Evolutionary conservation across 306 rosid species (phyloP).

Genomic region (Prunus mongolica): DNA sequence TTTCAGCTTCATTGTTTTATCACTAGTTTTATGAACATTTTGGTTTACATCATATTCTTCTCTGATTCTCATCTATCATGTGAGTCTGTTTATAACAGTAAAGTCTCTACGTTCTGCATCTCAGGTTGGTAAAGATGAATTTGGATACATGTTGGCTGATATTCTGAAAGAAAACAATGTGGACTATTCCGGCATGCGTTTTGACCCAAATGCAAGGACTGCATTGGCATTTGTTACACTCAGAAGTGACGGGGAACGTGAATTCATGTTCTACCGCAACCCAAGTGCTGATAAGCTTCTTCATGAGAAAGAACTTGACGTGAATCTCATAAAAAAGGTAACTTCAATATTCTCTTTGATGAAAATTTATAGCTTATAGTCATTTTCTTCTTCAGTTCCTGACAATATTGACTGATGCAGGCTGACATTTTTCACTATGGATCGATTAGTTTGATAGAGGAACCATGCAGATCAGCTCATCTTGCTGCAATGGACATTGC

Average conservation of each 20-base stretch:
- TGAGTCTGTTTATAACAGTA: not conserved
- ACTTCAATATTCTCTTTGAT: not conserved
- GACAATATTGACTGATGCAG: conserved; percentile 41
- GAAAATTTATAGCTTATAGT: not conserved
- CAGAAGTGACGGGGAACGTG: conserved; percentile 72
- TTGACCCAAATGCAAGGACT: conserved; percentile 67
- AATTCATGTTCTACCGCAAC: conserved; percentile 74
- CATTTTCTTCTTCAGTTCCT: not conserved
- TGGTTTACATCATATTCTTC: not conserved
- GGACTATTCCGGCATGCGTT: conserved; percentile 62
- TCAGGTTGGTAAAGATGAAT: conserved; percentile 86
- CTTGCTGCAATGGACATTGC: conserved; percentile 71
- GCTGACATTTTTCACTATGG: conserved; percentile 79
- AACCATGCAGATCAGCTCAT: conserved; percentile 77
- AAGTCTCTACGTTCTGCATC: not conserved
- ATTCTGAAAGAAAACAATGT: conserved; percentile 68
- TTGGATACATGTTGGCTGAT: conserved; percentile 70
- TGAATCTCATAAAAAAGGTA: conserved; percentile 49
- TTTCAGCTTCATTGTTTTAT: not conserved
- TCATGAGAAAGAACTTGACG: conserved; percentile 59
- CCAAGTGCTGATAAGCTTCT: conserved; percentile 94
- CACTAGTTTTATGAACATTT: not conserved
- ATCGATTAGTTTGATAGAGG: conserved; percentile 80
- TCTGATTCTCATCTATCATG: not conserved
- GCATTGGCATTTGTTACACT: conserved; percentile 83